Conservation (phyloP, 2,329 filamentous ascomycete genomes). For the Sporothrix sp. region DNA sequence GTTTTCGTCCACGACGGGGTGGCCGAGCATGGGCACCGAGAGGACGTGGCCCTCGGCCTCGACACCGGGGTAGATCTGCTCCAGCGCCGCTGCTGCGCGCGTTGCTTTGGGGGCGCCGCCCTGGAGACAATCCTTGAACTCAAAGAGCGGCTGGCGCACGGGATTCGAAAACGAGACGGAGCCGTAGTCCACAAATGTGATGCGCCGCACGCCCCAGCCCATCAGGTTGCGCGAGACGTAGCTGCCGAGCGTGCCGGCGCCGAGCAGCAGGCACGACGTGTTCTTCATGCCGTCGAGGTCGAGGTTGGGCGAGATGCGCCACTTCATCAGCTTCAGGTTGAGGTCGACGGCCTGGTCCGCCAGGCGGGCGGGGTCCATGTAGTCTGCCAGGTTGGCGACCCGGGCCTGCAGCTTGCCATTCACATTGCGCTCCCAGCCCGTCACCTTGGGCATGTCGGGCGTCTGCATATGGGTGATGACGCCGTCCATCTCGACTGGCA, state of each 20-base stretch:
- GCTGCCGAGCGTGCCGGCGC: conserved; percentile 84
- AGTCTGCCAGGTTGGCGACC: conserved; percentile 74
- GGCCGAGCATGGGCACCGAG: conserved; percentile 90
- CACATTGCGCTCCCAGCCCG: conserved; percentile 85
- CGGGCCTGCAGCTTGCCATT: conserved; percentile 68
- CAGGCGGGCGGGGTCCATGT: conserved; percentile 81
- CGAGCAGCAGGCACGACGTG: conserved; percentile 81
- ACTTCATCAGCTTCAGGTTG: conserved; percentile 97
- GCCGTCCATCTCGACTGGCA: conserved; percentile 52
- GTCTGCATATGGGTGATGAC: conserved; percentile 33
- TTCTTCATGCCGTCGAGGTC: conserved; percentile 82
- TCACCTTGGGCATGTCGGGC: conserved; percentile 70
- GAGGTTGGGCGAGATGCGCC: conserved; percentile 83
- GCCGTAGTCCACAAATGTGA: conserved; percentile 93
- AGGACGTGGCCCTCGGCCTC: conserved; percentile 71
- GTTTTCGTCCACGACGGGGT: conserved; percentile 66
- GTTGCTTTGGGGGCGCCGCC: conserved; percentile 78
- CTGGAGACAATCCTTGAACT: conserved; percentile 76
- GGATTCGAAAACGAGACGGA: conserved; percentile 93
- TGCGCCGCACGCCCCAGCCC: conserved; percentile 91
- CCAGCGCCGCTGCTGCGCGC: conserved; percentile 68
- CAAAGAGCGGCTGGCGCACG: conserved; percentile 86
- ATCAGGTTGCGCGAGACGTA: conserved; percentile 88
- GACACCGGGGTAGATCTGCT: conserved; percentile 83
- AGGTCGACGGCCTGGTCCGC: conserved; percentile 93